phyloP scores from a whole-genome alignment of 495 filamentous ascomycete genomes.

The Neurospora sublineolata region DNA sequence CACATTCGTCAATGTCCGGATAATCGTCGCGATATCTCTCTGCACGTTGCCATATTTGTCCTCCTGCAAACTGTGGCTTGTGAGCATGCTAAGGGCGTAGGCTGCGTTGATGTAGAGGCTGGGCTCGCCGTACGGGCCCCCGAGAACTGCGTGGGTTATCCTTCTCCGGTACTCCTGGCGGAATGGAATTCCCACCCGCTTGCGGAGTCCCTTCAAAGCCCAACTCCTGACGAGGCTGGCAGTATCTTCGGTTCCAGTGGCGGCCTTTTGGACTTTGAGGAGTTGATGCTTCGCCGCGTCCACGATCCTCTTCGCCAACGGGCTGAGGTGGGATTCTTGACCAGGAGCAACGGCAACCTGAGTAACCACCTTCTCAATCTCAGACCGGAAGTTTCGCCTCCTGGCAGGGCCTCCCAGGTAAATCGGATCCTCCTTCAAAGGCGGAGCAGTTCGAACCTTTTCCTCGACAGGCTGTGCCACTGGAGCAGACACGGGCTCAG shows the following conservation, averaged over 20 bases:
- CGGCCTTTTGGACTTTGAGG: constrained; percentile 33
- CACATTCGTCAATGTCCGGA: constrained; percentile 57
- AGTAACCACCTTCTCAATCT: constrained; percentile 42
- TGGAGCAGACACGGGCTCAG: constrained; percentile 21
- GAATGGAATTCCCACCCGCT: constrained; percentile 56
- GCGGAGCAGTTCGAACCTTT: constrained; percentile 24
- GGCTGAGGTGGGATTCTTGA: constrained; percentile 34
- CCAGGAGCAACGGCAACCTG: constrained; percentile 48
- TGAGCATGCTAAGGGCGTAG: constrained; percentile 54
- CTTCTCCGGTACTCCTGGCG: constrained; percentile 55
- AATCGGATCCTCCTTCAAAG: constrained; percentile 49
- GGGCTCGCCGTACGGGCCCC: constrained; percentile 52
- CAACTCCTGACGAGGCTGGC: constrained; percentile 22
- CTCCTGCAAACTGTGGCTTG: constrained; percentile 63
- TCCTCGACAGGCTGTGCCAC: constrained; percentile 15
- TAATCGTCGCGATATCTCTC: constrained; percentile 57
- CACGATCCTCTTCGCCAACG: constrained; percentile 27
- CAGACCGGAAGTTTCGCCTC: constrained; percentile 30
- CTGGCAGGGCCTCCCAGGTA: constrained; percentile 39
- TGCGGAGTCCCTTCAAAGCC: constrained; percentile 28
- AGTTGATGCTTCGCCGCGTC: constrained; percentile 27
- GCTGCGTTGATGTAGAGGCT: constrained; percentile 58
- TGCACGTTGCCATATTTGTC: constrained; percentile 84
- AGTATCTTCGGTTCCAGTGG: constrained; percentile 29
- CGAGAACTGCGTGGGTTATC: constrained; percentile 52